Percentiles rank a stretch among this genome's conserved stretches.
phyloP scores from a whole-genome alignment of 2,329 filamentous ascomycete genomes.

The Hypoxylon sp. region DNA sequence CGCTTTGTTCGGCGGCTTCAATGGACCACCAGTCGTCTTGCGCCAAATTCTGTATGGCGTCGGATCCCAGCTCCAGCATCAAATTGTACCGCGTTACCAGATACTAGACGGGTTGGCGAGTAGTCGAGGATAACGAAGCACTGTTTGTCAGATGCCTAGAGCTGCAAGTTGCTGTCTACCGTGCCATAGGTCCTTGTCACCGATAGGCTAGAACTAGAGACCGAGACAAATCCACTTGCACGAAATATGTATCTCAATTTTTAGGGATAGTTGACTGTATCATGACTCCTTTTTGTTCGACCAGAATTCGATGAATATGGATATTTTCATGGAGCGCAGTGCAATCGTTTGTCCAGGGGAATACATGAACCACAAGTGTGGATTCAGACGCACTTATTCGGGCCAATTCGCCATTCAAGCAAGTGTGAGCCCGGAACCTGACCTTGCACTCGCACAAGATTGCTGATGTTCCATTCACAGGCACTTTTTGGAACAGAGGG shows the following conservation, averaged over 20 bases:
- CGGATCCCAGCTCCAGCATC: slow-evolving; percentile 39
- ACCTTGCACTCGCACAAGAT: slow-evolving; percentile 43
- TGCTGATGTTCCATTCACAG: slow-evolving; percentile 44
- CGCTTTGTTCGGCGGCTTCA: slow-evolving; percentile 26
- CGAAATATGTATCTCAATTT: slow-evolving; percentile 17
- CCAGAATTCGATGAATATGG: slow-evolving; percentile 36
- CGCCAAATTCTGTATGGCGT: slow-evolving; percentile 43
- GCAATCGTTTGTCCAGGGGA: slow-evolving; percentile 39
- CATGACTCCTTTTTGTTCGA: slow-evolving; percentile 27
- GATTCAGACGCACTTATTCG: slow-evolving; percentile 43
- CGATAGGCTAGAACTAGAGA: slow-evolving; percentile 32
- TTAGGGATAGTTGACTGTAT: slow-evolving; percentile 36
- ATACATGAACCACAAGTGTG: slow-evolving; percentile 44
- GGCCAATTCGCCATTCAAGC: slow-evolving; percentile 43
- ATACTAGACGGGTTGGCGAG: slow-evolving; percentile 17
- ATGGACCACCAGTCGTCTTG: slow-evolving; percentile 35
- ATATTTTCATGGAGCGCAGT: slow-evolving; percentile 41
- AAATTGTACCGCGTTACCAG: slow-evolving; percentile 40
- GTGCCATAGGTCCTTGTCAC: slow-evolving; percentile 35
- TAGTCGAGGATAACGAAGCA: slow-evolving; percentile 31
- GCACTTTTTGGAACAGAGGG: slow-evolving; percentile 49
- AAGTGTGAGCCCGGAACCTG: slow-evolving; percentile 45
- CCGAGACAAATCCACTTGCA: slow-evolving; percentile 25
- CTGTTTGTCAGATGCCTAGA: slow-evolving; percentile 29
- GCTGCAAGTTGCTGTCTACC: slow-evolving; percentile 29